These are phyloP conservation scores for Wickerhamomyces sydowiorum DNA, from an alignment of 805 yeast species.

Conservation along the genomic window DNA sequence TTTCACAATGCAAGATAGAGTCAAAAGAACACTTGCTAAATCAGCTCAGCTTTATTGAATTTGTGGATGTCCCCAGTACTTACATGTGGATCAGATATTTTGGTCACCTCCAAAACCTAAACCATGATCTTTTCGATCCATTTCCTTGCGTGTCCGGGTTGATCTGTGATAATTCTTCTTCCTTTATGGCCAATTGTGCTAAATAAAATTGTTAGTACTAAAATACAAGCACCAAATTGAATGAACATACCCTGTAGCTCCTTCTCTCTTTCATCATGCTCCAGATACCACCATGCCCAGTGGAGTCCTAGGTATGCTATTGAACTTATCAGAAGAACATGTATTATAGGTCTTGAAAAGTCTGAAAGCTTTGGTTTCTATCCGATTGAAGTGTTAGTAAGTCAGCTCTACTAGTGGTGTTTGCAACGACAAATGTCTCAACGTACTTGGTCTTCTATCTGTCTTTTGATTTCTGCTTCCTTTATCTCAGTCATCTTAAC, in stretches of 20 bases:
- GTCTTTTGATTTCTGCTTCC: neutral
- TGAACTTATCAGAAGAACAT: neutral
- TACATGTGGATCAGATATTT: too few species aligned
- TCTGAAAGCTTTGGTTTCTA: constrained; percentile 1
- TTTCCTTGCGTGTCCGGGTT: neutral
- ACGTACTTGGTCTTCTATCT: neutral
- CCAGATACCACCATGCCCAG: neutral
- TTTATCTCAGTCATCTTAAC: neutral
- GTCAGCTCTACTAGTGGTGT: too few species aligned
- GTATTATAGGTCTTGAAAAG: neutral
- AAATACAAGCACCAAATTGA: neutral
- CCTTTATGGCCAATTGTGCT: neutral
- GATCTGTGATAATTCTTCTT: neutral
- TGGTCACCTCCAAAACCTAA: neutral
- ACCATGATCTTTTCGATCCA: neutral
- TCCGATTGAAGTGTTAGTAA: too few species aligned
- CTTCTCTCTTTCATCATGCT: neutral
- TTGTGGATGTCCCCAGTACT: too few species aligned
- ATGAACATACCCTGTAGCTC: neutral
- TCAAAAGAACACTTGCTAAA: too few species aligned
- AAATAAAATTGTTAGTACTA: neutral
- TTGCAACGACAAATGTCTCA: too few species aligned
- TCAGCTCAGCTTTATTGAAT: too few species aligned
- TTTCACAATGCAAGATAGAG: too few species aligned
- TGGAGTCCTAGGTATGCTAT: neutral